Percentiles rank a stretch among this genome's conserved stretches.
Evolutionary conservation across 73 alveolate species (phyloP).

Genomic region (Strombidium stylifer): DNA sequence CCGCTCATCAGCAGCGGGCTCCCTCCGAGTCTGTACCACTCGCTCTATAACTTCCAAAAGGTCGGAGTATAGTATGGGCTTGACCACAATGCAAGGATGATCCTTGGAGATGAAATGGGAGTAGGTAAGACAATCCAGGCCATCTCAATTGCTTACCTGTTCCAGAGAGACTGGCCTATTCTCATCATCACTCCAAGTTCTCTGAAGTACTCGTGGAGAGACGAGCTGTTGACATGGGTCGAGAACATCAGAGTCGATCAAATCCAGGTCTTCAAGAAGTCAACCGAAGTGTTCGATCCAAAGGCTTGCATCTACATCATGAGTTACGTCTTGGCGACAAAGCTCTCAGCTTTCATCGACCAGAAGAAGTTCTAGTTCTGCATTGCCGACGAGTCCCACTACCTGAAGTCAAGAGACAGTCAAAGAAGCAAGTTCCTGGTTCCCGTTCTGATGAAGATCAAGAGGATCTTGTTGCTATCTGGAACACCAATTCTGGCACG

Average conservation of each 20-base stretch:
- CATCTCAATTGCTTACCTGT: slow-evolving; percentile 72
- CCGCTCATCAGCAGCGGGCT: slow-evolving; percentile 3
- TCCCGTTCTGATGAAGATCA: slow-evolving; percentile 63
- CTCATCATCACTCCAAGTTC: slow-evolving; percentile 85
- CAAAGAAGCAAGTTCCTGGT: slow-evolving; percentile 59
- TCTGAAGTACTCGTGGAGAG: slow-evolving; percentile 79
- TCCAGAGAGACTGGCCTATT: slow-evolving; percentile 89
- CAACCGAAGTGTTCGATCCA: slow-evolving; percentile 43
- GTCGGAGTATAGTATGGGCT: slow-evolving; percentile 85
- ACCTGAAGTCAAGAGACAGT: slow-evolving; percentile 44
- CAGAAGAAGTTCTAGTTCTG: slow-evolving; percentile 57
- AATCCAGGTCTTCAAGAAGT: slow-evolving; percentile 54
- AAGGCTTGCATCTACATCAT: slow-evolving; percentile 66
- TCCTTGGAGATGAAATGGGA: slow-evolving; percentile 95
- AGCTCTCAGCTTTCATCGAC: slow-evolving; percentile 34
- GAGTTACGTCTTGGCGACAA: slow-evolving; percentile 67
- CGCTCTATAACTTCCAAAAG: slow-evolving; percentile 74
- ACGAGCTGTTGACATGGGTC: slow-evolving; percentile 72
- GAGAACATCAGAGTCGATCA: slow-evolving; percentile 30
- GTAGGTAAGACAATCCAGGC: slow-evolving; percentile 95
- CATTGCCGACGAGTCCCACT: slow-evolving; percentile 56
- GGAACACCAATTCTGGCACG: slow-evolving; percentile 96
- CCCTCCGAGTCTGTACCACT: neutral
- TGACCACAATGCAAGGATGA: slow-evolving; percentile 79
- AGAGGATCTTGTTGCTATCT: slow-evolving; percentile 69